Evolutionary conservation across 192 early-diverging fungal genomes (phyloP).

Genomic region (Entomortierella chlamydospora): DNA sequence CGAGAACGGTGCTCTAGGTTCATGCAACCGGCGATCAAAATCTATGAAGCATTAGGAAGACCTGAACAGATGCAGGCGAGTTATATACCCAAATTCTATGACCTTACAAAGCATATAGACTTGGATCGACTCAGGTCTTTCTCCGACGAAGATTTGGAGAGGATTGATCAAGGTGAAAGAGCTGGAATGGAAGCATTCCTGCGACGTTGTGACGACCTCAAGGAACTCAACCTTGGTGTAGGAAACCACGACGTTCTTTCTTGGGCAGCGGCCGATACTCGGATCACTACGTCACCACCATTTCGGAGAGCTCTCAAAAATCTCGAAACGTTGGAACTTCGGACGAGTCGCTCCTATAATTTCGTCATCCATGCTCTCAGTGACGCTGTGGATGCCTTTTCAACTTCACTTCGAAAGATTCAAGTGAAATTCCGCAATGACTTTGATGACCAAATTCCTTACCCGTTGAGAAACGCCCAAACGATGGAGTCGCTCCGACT

Average conservation of each 20-base stretch:
- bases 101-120: background rate
- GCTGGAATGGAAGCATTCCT: constrained; percentile 16
- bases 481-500: background rate
- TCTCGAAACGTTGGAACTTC: background rate
- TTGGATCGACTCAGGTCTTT: background rate
- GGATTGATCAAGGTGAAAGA: constrained; percentile 7
- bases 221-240: background rate
- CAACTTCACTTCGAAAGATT: background rate
- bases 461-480: background rate
- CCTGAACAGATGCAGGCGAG: background rate
- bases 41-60: background rate
- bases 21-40: background rate
- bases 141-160: background rate
- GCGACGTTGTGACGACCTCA: background rate
- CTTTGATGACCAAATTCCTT: background rate
- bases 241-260: background rate
- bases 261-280: constrained; percentile 2
- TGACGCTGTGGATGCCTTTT: constrained; percentile 8
- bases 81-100: background rate
- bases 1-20: background rate
- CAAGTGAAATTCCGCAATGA: background rate
- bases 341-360: background rate
- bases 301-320: background rate
- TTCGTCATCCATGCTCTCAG: constrained; percentile 9
- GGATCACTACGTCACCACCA: background rate